These are phyloP conservation scores for Scedosporium dehoogii DNA, from an alignment of 2,329 filamentous ascomycete species.

Conservation along the genomic window DNA sequence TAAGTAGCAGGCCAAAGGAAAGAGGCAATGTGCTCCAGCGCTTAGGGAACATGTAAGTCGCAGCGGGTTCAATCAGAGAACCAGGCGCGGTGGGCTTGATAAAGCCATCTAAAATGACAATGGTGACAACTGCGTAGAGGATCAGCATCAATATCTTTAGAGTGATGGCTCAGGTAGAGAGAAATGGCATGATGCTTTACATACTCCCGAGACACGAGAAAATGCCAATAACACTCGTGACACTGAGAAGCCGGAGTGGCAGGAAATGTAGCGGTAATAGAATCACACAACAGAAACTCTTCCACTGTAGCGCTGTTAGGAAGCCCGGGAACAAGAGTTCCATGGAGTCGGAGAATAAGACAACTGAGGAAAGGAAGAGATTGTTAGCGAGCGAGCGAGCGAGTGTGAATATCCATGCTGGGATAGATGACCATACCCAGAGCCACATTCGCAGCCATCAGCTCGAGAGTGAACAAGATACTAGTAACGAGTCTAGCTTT, in stretches of 20 bases:
- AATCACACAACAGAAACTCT: constrained; percentile 69
- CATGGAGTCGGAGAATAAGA: constrained; percentile 89
- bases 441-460: constrained; percentile 81
- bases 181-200: too few species aligned
- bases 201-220: constrained; percentile 78
- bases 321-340: constrained; percentile 65
- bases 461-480: constrained; percentile 76
- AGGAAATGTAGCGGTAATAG: constrained; percentile 77
- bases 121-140: constrained; percentile 56
- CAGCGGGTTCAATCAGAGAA: constrained; percentile 70
- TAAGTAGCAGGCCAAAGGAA: constrained; percentile 85
- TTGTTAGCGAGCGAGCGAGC: not conserved
- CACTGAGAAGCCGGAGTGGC: constrained; percentile 73
- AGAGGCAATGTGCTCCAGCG: constrained; percentile 84
- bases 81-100: constrained; percentile 71
- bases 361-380: constrained; percentile 32
- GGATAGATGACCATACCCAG: constrained; percentile 27
- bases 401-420: not conserved
- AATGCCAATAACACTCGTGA: constrained; percentile 90
- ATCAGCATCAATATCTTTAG: too few species aligned
- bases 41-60: constrained; percentile 70
- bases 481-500: constrained; percentile 74
- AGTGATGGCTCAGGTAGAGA: too few species aligned
- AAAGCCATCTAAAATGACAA: constrained; percentile 78
- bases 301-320: constrained; percentile 62